A percentile compares a stretch with the other conserved stretches of the same genome.
Evolutionary conservation across 139 green algal genomes (phyloP).

Genomic region (Desmodesmus armatus): DNA sequence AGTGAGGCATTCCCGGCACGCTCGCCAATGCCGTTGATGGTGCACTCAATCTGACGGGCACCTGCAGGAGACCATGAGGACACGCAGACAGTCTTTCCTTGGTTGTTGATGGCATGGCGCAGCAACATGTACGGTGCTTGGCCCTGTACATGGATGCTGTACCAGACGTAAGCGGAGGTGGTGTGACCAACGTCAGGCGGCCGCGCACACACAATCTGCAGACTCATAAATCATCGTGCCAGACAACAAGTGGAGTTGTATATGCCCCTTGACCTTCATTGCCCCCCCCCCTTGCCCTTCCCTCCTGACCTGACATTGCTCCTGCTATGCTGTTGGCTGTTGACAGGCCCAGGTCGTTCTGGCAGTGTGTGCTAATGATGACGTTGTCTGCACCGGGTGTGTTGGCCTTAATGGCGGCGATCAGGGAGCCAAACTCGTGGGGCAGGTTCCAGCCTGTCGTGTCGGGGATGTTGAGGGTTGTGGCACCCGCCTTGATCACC

Average conservation of each 20-base stretch:
- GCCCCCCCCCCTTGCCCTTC: neutral
- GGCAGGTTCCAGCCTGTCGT: slow-evolving; percentile 97
- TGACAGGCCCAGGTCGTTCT: slow-evolving; percentile 98
- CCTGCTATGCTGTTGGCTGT: slow-evolving; percentile 96
- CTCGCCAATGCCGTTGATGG: slow-evolving; percentile 99
- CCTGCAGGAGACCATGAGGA: too few species aligned
- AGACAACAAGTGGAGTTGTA: too few species aligned
- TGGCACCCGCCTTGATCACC: slow-evolving; percentile 96
- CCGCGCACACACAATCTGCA: too few species aligned
- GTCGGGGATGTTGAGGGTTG: slow-evolving; percentile 99
- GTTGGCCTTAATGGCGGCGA: slow-evolving; percentile 91
- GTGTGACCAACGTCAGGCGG: too few species aligned
- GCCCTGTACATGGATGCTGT: too few species aligned
- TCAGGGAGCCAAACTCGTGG: slow-evolving; percentile 95
- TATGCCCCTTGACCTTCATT: too few species aligned
- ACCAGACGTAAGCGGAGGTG: too few species aligned
- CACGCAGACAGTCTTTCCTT: too few species aligned
- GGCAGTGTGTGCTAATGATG: slow-evolving; percentile 98
- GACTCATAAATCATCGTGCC: too few species aligned
- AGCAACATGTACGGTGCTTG: too few species aligned
- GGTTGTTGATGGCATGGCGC: too few species aligned
- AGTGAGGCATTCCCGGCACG: slow-evolving; percentile 96
- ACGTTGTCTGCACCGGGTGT: slow-evolving; percentile 76
- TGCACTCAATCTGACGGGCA: slow-evolving; percentile 95
- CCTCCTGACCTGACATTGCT: slow-evolving; percentile 55